Percentiles rank a stretch among this genome's conserved stretches.
Evolutionary conservation across 176 grass and related monocot species (phyloP).

Genomic region (Pontederia crassipes): DNA sequence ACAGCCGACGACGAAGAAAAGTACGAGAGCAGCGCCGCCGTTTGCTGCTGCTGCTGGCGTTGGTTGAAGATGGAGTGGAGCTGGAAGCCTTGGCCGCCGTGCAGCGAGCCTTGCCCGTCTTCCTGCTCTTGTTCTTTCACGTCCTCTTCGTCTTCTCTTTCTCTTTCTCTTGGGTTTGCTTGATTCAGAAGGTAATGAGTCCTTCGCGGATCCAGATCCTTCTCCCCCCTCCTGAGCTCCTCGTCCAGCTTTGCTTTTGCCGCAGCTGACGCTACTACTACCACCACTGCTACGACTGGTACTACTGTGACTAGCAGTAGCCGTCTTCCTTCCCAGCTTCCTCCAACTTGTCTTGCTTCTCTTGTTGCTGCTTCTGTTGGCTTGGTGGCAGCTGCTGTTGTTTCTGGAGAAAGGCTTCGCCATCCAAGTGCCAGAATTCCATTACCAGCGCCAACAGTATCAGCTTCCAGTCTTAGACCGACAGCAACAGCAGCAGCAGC

Average conservation of each 20-base stretch:
- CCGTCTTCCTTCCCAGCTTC: neutral
- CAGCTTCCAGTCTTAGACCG: too few relatives aligned
- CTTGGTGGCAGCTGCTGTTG: neutral
- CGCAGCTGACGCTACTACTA: too few relatives aligned
- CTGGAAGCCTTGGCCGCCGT: too few relatives aligned
- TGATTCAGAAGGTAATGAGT: neutral
- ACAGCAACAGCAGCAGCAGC: too few relatives aligned
- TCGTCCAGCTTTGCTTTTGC: constrained; percentile 6
- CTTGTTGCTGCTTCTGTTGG: neutral
- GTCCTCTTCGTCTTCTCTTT: constrained; percentile 1
- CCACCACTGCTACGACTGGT: neutral
- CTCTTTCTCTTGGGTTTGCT: constrained; percentile 11
- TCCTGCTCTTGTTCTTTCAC: neutral
- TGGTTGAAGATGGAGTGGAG: neutral
- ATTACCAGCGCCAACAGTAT: neutral
- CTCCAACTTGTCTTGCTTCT: too few relatives aligned
- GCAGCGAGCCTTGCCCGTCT: too few relatives aligned
- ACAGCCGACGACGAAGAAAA: neutral
- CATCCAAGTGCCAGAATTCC: constrained; percentile 20
- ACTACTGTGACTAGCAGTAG: too few relatives aligned
- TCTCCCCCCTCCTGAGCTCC: neutral
- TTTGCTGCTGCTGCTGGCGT: neutral
- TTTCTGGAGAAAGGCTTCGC: constrained; percentile 8
- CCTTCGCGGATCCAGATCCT: constrained; percentile 16
- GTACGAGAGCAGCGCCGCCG: neutral